A percentile compares a stretch with the other conserved stretches of the same genome.
phyloP scores from a whole-genome alignment of 805 yeast genomes.

The Pichia thaimueangensis region DNA sequence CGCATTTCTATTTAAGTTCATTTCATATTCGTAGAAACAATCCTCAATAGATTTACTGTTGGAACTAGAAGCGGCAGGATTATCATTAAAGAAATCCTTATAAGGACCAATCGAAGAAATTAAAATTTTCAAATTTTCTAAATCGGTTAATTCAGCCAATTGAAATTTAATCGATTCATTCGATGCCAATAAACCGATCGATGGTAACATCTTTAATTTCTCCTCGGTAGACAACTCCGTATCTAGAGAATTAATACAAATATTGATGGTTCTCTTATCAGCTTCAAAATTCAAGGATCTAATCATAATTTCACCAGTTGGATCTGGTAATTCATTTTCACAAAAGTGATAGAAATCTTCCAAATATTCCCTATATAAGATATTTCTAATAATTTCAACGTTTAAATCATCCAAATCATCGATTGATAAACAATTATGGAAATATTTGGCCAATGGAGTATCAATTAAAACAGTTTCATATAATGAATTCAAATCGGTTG shows the following conservation, averaged over 20 bases:
- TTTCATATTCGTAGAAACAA: conserved; percentile 86
- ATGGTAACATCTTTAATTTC: conserved; percentile 67
- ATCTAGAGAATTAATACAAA: conserved; percentile 82
- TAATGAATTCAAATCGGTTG: conserved; percentile 90
- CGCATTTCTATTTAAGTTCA: conserved; percentile 86
- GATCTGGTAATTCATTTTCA: conserved; percentile 52
- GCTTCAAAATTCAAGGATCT: conserved; percentile 83
- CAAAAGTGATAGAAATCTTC: conserved; percentile 78
- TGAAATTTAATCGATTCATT: conserved; percentile 64
- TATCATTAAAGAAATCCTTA: conserved; percentile 47
- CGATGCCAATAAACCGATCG: conserved; percentile 58
- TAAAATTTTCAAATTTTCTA: conserved; percentile 68
- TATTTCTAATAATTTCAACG: conserved; percentile 90
- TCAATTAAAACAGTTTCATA: conserved; percentile 90
- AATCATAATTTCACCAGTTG: conserved; percentile 78
- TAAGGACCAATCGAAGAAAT: conserved; percentile 64
- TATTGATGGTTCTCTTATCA: conserved; percentile 89
- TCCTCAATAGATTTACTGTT: conserved; percentile 71
- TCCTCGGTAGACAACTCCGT: conserved; percentile 73
- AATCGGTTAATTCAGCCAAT: conserved; percentile 73
- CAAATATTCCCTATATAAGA: conserved; percentile 84
- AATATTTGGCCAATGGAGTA: conserved; percentile 96
- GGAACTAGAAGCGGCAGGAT: conserved; percentile 11
- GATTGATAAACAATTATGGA: conserved; percentile 78
- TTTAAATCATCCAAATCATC: conserved; percentile 92